phyloP scores from a whole-genome alignment of 1,284 basidiomycete species.

The Hypsizygus ulmarius region DNA sequence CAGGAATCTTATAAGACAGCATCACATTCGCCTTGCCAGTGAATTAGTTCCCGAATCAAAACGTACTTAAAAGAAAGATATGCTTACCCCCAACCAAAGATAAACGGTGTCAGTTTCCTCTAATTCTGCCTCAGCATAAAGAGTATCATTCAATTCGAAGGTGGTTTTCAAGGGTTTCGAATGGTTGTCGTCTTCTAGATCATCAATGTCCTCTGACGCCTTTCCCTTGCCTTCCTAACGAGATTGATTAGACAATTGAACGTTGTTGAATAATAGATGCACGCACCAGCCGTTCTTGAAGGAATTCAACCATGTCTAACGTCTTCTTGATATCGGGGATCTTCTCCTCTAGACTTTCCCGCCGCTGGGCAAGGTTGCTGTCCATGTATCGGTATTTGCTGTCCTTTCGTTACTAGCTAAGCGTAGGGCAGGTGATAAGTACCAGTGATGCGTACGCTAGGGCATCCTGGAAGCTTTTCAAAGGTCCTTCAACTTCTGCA shows the following conservation, averaged over 20 bases:
- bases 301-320: constrained; percentile 82
- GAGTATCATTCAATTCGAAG: constrained; percentile 95
- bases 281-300: constrained; percentile 71
- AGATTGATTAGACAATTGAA: constrained; percentile 5
- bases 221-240: constrained; percentile 60
- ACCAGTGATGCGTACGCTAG: constrained; percentile 65
- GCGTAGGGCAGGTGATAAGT: constrained; percentile 7
- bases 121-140: constrained; percentile 89
- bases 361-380: constrained; percentile 77
- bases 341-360: constrained; percentile 84
- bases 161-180: constrained; percentile 74
- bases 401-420: constrained; percentile 34
- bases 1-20: constrained; percentile 89
- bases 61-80: neutral
- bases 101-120: constrained; percentile 88
- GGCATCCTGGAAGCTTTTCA: constrained; percentile 89
- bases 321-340: constrained; percentile 97
- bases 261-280: neutral
- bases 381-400: constrained; percentile 99
- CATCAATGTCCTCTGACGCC: constrained; percentile 39
- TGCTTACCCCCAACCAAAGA: constrained; percentile 92
- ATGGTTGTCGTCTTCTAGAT: constrained; percentile 40
- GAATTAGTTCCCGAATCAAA: neutral
- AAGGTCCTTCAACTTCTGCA: constrained; percentile 73
- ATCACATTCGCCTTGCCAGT: constrained; percentile 89